Conservation (phyloP, 2,329 filamentous ascomycete species). For the Fusarium sp. region DNA sequence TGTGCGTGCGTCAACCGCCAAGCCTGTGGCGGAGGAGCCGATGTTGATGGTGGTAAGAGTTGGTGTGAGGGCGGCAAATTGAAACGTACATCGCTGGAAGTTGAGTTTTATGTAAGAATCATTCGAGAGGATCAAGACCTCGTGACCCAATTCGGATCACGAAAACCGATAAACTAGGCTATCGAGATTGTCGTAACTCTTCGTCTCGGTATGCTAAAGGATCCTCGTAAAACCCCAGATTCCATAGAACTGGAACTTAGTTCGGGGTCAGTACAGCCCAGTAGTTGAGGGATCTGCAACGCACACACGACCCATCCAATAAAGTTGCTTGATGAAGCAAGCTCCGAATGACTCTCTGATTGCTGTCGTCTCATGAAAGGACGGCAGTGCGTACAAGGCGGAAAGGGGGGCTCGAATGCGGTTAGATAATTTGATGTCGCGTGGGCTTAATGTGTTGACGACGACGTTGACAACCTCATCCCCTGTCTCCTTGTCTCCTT, state of each 20-base stretch:
- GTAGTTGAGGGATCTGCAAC: conserved; percentile 15
- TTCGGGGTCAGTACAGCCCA: conserved; percentile 1
- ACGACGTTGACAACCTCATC: not conserved
- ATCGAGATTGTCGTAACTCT: not conserved
- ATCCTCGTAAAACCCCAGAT: conserved; percentile 23
- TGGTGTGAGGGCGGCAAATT: conserved; percentile 29
- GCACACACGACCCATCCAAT: conserved; percentile 16
- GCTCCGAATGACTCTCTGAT: not conserved
- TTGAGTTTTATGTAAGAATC: conserved; percentile 1
- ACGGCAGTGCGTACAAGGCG: not conserved
- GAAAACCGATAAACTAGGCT: not conserved
- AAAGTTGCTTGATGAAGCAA: not conserved
- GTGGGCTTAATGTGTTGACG: not conserved
- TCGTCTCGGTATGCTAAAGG: not conserved
- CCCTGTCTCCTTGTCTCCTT: not conserved
- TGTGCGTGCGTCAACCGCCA: conserved; percentile 14
- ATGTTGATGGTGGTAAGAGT: not conserved
- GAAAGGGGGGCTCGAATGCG: not conserved
- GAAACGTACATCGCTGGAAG: not conserved
- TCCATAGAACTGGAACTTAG: conserved; percentile 11
- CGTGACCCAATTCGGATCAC: not conserved
- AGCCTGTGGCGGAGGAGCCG: conserved; percentile 9
- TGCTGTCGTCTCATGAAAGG: not conserved
- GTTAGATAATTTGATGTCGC: not conserved
- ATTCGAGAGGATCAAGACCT: not conserved